Evolutionary conservation across 129 eudicot species (phyloP).

Genomic region (Tagetes erecta): DNA sequence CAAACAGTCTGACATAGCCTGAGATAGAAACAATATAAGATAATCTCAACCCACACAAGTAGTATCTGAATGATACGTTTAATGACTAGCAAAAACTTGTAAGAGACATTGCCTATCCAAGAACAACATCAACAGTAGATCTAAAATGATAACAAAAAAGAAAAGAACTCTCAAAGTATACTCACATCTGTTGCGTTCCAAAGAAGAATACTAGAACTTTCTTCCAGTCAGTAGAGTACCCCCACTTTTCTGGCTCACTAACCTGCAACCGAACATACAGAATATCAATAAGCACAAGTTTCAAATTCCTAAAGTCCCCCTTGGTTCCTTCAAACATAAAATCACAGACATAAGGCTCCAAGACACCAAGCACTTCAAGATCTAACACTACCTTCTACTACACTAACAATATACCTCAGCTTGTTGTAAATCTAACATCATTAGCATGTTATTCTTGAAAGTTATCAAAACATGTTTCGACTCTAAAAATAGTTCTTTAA

Average conservation of each 20-base stretch:
- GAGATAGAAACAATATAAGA: background rate
- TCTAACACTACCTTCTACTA: background rate
- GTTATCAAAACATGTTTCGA: background rate
- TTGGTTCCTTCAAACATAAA: background rate
- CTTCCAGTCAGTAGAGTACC: constrained; percentile 66
- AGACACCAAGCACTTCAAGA: constrained; percentile 6
- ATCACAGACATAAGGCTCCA: background rate
- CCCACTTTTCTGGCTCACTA: constrained; percentile 94
- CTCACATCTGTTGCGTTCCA: constrained; percentile 96
- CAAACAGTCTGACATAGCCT: background rate
- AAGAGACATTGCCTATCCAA: background rate
- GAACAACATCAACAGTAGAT: constrained; percentile 13
- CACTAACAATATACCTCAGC: background rate
- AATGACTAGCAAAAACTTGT: background rate
- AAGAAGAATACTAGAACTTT: constrained; percentile 85
- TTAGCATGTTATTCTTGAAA: background rate
- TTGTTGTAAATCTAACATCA: background rate
- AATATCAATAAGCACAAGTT: constrained; percentile 29
- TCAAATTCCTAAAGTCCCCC: background rate
- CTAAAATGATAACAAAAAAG: background rate
- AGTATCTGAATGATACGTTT: background rate
- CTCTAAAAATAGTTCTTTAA: background rate
- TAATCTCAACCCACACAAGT: constrained; percentile 1
- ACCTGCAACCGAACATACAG: constrained; percentile 55
- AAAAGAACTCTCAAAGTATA: constrained; percentile 12